Percentiles rank a stretch among this genome's conserved stretches.
Evolutionary conservation across 352 stramenopile species (phyloP).

Genomic region (Stramenopiles sp.): DNA sequence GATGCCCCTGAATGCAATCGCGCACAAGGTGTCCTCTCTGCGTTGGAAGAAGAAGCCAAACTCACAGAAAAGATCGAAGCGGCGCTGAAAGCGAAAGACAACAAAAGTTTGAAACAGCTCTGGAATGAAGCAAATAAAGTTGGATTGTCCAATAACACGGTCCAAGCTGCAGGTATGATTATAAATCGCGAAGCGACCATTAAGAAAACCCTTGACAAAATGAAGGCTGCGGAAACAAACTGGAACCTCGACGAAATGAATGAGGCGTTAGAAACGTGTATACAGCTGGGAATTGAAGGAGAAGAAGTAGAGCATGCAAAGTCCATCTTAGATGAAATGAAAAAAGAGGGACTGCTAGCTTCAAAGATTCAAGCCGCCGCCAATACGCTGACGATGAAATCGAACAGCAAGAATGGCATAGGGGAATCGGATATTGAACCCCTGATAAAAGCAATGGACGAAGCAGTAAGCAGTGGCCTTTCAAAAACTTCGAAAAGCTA

Average conservation of each 20-base stretch:
- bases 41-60: conserved; percentile 12
- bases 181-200: neutral
- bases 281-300: conserved; percentile 7
- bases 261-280: neutral
- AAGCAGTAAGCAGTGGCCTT: neutral
- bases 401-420: conserved; percentile 7
- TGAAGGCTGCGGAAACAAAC: neutral
- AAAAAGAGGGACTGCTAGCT: neutral
- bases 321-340: neutral
- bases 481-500: conserved; percentile 4
- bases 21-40: neutral
- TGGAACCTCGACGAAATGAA: conserved; percentile 8
- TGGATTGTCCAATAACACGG: neutral
- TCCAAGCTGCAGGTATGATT: conserved; percentile 8
- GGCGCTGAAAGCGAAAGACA: conserved; percentile 1
- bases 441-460: neutral
- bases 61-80: neutral
- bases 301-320: neutral
- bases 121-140: conserved; percentile 4
- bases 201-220: neutral
- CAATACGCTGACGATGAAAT: conserved; percentile 9
- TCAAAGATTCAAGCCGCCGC: conserved; percentile 6
- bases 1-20: neutral
- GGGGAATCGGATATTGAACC: neutral
- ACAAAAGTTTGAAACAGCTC: neutral